These are phyloP conservation scores for Aspergillus sp. DNA, from an alignment of 2,329 filamentous ascomycete species.

Conservation along the genomic window DNA sequence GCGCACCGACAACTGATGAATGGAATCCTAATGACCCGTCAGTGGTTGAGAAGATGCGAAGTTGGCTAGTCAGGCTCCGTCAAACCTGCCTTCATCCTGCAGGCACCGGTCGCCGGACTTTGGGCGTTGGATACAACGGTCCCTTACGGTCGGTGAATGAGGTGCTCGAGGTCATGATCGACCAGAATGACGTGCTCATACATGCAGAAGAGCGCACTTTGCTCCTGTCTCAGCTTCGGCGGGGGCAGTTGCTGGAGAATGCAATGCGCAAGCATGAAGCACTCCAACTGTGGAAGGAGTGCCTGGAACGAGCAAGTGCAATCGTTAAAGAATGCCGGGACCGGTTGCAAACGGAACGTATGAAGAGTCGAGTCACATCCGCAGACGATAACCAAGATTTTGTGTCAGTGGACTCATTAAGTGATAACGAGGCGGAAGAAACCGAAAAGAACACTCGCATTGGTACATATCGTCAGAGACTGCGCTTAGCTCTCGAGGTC, in stretches of 20 bases:
- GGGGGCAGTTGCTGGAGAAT: conserved; percentile 79
- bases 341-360: conserved; percentile 57
- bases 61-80: conserved; percentile 74
- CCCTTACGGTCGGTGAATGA: conserved; percentile 80
- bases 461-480: conserved; percentile 62
- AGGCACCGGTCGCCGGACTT: conserved; percentile 62
- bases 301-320: conserved; percentile 50
- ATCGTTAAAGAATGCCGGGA: conserved; percentile 64
- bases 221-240: conserved; percentile 64
- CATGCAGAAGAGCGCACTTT: conserved; percentile 69
- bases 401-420: conserved; percentile 18
- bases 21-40: conserved; percentile 65
- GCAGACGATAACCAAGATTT: conserved; percentile 23
- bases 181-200: conserved; percentile 71
- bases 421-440: conserved; percentile 42
- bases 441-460: conserved; percentile 52
- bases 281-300: conserved; percentile 67
- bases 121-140: conserved; percentile 61
- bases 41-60: conserved; percentile 71
- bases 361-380: conserved; percentile 28
- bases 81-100: conserved; percentile 85
- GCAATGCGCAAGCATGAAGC: conserved; percentile 68
- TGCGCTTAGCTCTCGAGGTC: conserved; percentile 74
- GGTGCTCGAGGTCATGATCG: conserved; percentile 88
- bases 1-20: conserved; percentile 60